Base-by-base conservation (phyloP, 441 rosid species). In the Flueggea neowawraea region DNA sequence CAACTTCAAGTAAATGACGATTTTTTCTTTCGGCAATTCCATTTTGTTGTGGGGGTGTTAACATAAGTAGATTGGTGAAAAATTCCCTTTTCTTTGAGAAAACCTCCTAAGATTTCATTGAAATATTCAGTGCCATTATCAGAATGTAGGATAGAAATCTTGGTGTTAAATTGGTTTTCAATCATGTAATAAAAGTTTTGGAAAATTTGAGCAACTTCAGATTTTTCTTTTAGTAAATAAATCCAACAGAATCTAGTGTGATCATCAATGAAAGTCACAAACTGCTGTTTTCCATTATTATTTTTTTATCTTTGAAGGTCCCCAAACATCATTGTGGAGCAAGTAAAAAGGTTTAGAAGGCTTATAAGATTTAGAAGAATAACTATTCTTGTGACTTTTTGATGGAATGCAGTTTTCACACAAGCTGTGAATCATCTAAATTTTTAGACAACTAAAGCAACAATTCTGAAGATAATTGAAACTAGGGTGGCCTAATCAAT, bases 31-130 rank as follows among this genome's bases (percentile, higher is more conserved):
- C 54, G 12, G 54, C 6, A 6, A 52, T 52, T 10, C 16, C 16
- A 52, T 52, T 52, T 13, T 52, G 54, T 14, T 52, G 54, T 14
- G n/a, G 54, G 54, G 15, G 54, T 52, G 15, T 52, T 52, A 52
- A 52, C 54, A 13, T n/a, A 52, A 1, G 54, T 14, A n/a, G 9
- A 6, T 9, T 13, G 15, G 16, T 52, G 54, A 2, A 14, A 6
- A 13, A 52, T 52, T 1, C 54, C 54, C 2, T 52, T 9, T 6
- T 15, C 15, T 6, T 15, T 52, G 6, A 52, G 54, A 14, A 52
- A 52, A 7, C 6, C 2, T 6, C 22, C 22, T 9, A 52, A 22
- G 6, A 14, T n/a, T 14, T 1, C 2, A 22, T 52, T 52, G 6
- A 52, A 52, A 13, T 52, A 52, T 6, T 52, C 54, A 6, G 9